These are phyloP conservation scores for Eimeria falciformis DNA, from an alignment of 169 alveolate species.

Conservation along the genomic window DNA sequence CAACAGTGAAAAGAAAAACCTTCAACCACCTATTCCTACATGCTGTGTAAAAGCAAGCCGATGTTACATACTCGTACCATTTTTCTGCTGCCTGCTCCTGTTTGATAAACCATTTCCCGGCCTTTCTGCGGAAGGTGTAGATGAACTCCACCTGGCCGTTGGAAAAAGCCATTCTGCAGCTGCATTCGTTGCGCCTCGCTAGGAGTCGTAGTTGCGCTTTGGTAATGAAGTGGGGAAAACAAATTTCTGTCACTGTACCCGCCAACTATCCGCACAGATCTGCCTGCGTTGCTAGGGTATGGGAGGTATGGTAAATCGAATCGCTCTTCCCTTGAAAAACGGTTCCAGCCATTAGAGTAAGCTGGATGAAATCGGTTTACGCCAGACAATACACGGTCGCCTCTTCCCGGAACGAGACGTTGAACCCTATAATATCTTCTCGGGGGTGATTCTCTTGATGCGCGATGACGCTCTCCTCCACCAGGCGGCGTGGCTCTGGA, in stretches of 20 bases:
- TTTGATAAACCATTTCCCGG: not conserved
- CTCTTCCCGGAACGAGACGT: slow-evolving; percentile 8
- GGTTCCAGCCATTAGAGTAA: slow-evolving; percentile 12
- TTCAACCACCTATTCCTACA: not conserved
- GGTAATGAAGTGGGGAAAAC: slow-evolving; percentile 1
- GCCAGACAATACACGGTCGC: not conserved
- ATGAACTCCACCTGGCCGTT: not conserved
- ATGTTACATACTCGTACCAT: not conserved
- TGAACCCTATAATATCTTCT: slow-evolving; percentile 23
- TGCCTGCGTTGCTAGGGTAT: slow-evolving; percentile 25
- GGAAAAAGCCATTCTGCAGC: slow-evolving; percentile 20
- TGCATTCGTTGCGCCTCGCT: not conserved
- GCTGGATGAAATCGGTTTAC: slow-evolving; percentile 10
- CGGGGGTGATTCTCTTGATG: slow-evolving; percentile 24
- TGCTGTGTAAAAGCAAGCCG: not conserved
- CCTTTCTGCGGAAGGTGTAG: not conserved
- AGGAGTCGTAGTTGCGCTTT: slow-evolving; percentile 1
- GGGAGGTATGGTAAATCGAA: slow-evolving; percentile 32
- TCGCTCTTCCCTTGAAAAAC: slow-evolving; percentile 38
- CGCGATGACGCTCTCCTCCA: not conserved
- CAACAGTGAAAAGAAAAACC: too few relatives aligned
- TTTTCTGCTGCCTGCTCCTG: slow-evolving; percentile 32
- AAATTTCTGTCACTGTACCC: slow-evolving; percentile 40
- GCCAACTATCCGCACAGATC: slow-evolving; percentile 53
- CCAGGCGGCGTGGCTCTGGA: not conserved